Evolutionary conservation across 495 filamentous ascomycete genomes (phyloP), one percentile per base, ranked within the genome.

Genomic region (Penicillium nucicola): DNA sequence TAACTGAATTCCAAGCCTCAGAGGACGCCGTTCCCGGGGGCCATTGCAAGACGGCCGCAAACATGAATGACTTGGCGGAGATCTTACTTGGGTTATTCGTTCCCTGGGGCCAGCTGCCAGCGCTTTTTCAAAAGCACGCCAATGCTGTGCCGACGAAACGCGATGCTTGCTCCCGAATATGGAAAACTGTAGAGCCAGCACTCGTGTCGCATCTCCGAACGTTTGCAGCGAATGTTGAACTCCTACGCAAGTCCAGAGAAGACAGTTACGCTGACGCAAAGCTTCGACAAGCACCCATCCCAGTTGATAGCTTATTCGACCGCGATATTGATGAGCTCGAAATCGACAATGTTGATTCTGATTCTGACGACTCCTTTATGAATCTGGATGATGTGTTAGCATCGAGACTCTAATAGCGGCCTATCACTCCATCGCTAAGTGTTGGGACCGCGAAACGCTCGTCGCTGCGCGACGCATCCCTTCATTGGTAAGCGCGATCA

Each of bases 31-130:
- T 56, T 13, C 34, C 48, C 12, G 53, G 40, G 2, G 42, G 53
- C 2, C 41, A 52, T 48, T 36, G 35, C 4, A 42, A 12, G 14
- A 56, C 42, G 14, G 15, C 13, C 2, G 53, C 53, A 14, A 56
- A 35, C 19, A 15, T 14, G 42, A 50, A 52, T 40, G 42, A 56
- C 28, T n/a, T 56, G 10, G 34, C 42, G 12, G 42, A 45, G 40
- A 50, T 50, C 12, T 28, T 56, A 12, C 32, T 56, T 5, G 47
- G 53, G 8, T 25, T 56, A 20, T 56, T 50, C 12, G 20, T 56
- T 44, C 46, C 46, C n/a, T 50, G 41, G 52, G 3, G 44, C 11
- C 7, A 43, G 23, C 22, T 49, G 28, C 28, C 36, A 14, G 15
- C 43, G 10, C n/a, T 35, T 34, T 34, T 35, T 20, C 43, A 46